These are phyloP conservation scores for Asterochloris sp. DNA, from an alignment of 139 green algal species.

Conservation along the genomic window DNA sequence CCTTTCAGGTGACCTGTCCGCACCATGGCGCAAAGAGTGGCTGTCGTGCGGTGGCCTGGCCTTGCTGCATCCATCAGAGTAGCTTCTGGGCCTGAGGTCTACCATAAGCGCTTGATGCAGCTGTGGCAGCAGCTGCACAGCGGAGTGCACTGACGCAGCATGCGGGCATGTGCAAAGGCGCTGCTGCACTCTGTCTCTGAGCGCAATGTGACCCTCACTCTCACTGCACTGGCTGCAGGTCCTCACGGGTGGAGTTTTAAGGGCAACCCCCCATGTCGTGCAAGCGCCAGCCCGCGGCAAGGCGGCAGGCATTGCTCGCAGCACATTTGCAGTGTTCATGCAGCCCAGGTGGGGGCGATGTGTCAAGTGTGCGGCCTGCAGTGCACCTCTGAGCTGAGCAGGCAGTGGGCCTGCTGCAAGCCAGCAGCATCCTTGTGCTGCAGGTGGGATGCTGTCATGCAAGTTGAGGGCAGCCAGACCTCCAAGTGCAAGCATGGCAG, in stretches of 20 bases:
- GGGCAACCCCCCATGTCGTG: slow-evolving; percentile 75
- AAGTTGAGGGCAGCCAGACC: neutral
- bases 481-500: neutral
- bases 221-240: slow-evolving; percentile 35
- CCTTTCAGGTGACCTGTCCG: slow-evolving; percentile 25
- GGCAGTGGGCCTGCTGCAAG: too few relatives aligned
- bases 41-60: neutral
- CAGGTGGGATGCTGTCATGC: slow-evolving; percentile 42
- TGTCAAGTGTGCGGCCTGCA: neutral
- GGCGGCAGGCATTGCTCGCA: slow-evolving; percentile 37
- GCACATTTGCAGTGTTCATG: slow-evolving; percentile 85
- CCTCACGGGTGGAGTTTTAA: slow-evolving; percentile 60
- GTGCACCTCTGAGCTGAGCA: too few relatives aligned
- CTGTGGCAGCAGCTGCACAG: too few relatives aligned
- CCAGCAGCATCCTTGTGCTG: neutral
- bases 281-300: slow-evolving; percentile 26
- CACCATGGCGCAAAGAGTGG: too few relatives aligned
- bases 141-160: too few relatives aligned
- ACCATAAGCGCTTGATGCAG: too few relatives aligned
- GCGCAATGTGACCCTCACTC: too few relatives aligned
- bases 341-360: slow-evolving; percentile 44
- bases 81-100: too few relatives aligned
- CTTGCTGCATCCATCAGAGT: too few relatives aligned
- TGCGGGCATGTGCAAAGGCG: too few relatives aligned
- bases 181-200: too few relatives aligned